Base-by-base conservation (phyloP, 2,329 filamentous ascomycete species). In the Chaetothyriales sp. region DNA sequence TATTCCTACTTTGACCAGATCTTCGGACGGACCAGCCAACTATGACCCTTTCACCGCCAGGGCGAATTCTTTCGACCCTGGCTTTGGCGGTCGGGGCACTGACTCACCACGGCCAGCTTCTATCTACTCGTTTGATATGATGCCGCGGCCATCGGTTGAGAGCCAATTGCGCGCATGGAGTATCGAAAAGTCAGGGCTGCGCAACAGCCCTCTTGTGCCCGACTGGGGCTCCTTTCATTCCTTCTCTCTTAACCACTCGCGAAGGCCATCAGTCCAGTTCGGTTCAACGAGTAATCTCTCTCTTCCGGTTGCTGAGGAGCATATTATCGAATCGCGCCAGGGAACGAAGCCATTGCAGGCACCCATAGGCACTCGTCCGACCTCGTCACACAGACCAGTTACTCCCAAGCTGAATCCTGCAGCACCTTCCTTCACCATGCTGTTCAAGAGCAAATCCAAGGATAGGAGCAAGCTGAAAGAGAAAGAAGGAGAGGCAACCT, bases 341-440 rank as follows among this genome's bases (percentile, higher is more conserved):
- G 70, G 73, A 44, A 71, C 70, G 18, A 73, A 74, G 5, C 74
- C 76, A 25, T 69, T 77, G 2, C 76, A 80, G 53, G 77, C 77
- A 2, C 78, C 79, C 0, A 95, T 96, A 57, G 90, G 90, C 20
- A 93, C 86, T 46, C 80, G 82, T 2, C 86, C 84, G 65, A 65
- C 76, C 61, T 71, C 73, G 46, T 71, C 73, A 61, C 70, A 81
- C 63, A 66, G 80, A 65, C 69, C 68, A 49, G 62, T 72, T 43
- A 71, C 81, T 67, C 60, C 79, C 46, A 75, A 76, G 59, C 74
- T 96, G 25, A 96, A 98, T 61, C 92, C 92, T 6, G 79, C 86
- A 5, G 92, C 90, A 0, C 89, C 89, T 7, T 86, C 84, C 0
- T 96, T 96, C 64, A 90, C 84, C 67, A 81, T 76, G 8, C 76